Evolutionary conservation across 768 basidiomycete species (phyloP).

Genomic region (Collybia sp.): DNA sequence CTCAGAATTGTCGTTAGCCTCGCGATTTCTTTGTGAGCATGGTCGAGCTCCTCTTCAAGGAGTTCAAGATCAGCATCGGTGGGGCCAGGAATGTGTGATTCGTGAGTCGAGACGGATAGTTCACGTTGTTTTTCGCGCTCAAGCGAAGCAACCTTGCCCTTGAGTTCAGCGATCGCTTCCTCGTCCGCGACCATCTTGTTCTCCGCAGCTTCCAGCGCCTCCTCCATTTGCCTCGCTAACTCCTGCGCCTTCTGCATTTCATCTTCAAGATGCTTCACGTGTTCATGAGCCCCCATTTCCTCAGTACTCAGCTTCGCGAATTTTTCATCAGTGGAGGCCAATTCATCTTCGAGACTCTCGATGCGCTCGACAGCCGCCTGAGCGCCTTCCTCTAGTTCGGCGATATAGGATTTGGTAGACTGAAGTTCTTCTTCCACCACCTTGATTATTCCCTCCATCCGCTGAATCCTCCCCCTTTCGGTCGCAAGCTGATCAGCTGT

Average conservation of each 20-base stretch:
- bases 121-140: constrained; percentile 44
- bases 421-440: constrained; percentile 42
- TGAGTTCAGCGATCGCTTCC: constrained; percentile 45
- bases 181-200: constrained; percentile 64
- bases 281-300: constrained; percentile 43
- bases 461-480: constrained; percentile 20
- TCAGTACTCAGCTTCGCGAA: constrained; percentile 37
- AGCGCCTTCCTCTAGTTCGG: constrained; percentile 62
- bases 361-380: constrained; percentile 45
- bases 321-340: constrained; percentile 40
- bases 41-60: constrained; percentile 73
- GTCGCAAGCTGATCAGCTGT: constrained; percentile 31
- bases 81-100: constrained; percentile 23
- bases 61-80: constrained; percentile 56
- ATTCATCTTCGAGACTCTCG: constrained; percentile 52
- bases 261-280: constrained; percentile 45
- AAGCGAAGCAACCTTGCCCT: constrained; percentile 42
- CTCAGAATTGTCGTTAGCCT: constrained; percentile 59
- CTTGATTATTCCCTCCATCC: constrained; percentile 29
- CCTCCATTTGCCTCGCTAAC: constrained; percentile 64
- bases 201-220: constrained; percentile 72
- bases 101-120: constrained; percentile 17
- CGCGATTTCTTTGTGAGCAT: constrained; percentile 72
- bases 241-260: constrained; percentile 50
- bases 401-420: constrained; percentile 43